Percentiles rank a stretch among this genome's conserved stretches.
Evolutionary conservation across 2,329 filamentous ascomycete genomes (phyloP).

Genomic region (Pseudogymnoascus sp.): DNA sequence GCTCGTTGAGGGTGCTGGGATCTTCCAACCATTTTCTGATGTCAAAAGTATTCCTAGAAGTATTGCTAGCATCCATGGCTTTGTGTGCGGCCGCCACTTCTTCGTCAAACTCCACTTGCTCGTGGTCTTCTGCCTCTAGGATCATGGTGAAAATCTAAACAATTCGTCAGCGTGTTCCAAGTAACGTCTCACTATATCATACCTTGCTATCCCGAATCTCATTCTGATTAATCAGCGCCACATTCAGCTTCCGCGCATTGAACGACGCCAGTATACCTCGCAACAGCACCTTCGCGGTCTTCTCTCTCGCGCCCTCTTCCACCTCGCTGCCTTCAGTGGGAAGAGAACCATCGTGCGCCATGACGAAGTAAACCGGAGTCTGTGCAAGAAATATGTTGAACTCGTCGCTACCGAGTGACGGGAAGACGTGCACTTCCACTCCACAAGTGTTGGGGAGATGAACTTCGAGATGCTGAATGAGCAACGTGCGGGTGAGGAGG

Average conservation of each 20-base stretch:
- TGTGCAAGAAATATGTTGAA: constrained; percentile 48
- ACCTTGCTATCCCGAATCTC: constrained; percentile 58
- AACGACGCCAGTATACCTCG: constrained; percentile 45
- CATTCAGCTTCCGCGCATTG: constrained; percentile 46
- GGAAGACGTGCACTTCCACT: constrained; percentile 33
- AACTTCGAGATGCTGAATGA: constrained; percentile 50
- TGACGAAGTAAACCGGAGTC: constrained; percentile 55
- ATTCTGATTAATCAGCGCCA: constrained; percentile 55
- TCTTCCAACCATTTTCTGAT: not conserved
- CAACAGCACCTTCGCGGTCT: constrained; percentile 24
- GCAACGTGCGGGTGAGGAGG: constrained; percentile 49
- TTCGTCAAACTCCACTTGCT: constrained; percentile 7
- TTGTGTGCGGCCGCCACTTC: constrained; percentile 4
- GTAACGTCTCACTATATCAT: constrained; percentile 1
- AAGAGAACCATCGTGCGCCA: constrained; percentile 54
- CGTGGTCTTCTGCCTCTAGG: constrained; percentile 28
- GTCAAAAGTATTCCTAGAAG: not conserved
- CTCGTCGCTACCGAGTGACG: constrained; percentile 35
- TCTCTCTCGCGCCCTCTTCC: constrained; percentile 12
- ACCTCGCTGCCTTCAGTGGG: not conserved
- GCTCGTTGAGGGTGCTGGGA: not conserved
- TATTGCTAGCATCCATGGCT: not conserved
- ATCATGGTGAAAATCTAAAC: constrained; percentile 41
- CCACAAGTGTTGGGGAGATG: constrained; percentile 19
- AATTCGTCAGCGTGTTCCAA: not conserved